phyloP scores from a whole-genome alignment of 2,329 filamentous ascomycete species.

The Fusarium acutatum region DNA sequence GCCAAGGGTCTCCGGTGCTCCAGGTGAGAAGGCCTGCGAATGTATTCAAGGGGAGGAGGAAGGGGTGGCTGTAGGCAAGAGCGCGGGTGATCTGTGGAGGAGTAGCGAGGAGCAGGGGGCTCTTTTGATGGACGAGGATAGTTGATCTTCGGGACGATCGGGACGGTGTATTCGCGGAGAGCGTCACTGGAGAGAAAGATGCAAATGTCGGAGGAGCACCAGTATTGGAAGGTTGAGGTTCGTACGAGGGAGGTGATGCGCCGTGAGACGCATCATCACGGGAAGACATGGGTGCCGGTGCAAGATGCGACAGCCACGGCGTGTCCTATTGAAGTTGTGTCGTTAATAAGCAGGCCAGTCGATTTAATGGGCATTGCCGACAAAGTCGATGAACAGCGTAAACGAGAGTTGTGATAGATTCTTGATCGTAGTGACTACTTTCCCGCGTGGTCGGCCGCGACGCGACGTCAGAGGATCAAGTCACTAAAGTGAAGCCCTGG shows the following conservation, averaged over 20 bases:
- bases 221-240: constrained; percentile 45
- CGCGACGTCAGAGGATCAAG: constrained; percentile 37
- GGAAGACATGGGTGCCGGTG: constrained; percentile 49
- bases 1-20: constrained; percentile 94
- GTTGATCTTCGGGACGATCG: constrained; percentile 78
- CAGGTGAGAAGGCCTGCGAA: constrained; percentile 87
- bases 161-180: constrained; percentile 71
- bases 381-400: not conserved
- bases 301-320: constrained; percentile 62
- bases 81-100: constrained; percentile 94
- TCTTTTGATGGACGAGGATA: constrained; percentile 96
- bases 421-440: not conserved
- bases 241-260: constrained; percentile 46
- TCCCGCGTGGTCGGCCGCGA: constrained; percentile 28
- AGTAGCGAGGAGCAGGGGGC: constrained; percentile 88
- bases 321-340: constrained; percentile 44
- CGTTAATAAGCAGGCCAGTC: constrained; percentile 26
- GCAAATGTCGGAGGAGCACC: constrained; percentile 77
- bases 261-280: constrained; percentile 49
- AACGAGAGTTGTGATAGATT: not conserved
- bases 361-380: not conserved
- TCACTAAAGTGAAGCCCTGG: constrained; percentile 17
- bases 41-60: constrained; percentile 87
- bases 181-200: constrained; percentile 85
- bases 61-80: constrained; percentile 94